Base-by-base conservation (phyloP, 2,329 filamentous ascomycete species). In the Alternaria sp. region DNA sequence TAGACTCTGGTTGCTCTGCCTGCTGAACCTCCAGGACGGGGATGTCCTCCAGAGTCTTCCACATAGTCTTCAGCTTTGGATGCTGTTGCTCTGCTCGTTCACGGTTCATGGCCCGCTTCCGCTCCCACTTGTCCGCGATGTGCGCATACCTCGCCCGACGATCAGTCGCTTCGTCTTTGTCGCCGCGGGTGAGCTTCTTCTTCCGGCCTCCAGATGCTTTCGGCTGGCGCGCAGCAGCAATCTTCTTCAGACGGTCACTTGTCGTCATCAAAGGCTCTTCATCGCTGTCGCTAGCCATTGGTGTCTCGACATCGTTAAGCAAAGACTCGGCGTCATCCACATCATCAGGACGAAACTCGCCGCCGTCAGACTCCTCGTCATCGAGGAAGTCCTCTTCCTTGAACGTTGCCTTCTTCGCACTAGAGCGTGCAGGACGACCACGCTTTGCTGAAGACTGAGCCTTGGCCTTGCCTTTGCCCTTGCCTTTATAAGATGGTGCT, bases 21-120 rank as follows among this genome's bases (percentile, higher is more conserved):
- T 84, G 85, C 64, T 87, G 82, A 66, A 85, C 85, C 69, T 88
- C 86, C 65, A 97, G 87, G 17, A 90, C 82, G 1, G 91, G 87
- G 69, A 90, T 86, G 1, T 88, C 85, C 76, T 90, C 84, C 3
- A 98, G 83, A 23, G 91, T 88, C 4, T 87, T 80, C 96, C 96
- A 99, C 92, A 98, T 96, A 0, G 89, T 92, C 46, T 81, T 83
- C 44, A 99, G 86, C 57, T 89, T 87, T 0, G 95, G 94, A 76
- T 99, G 96, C 54, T 91, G 84, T 19, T 82, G 79, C 70, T 94
- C 92, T 2, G 97, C 87, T 65, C 90, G 90, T 58, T 83, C 81
- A 55, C 93, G 88, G 55, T 81, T 79, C 78, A 79, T 80, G 49
- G 78, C 80, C 92, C 86, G 70, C 77, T 82, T 72, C 70, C 78